A percentile compares a stretch with the other conserved stretches of the same genome.
These are phyloP conservation scores for Leishmania aethiopica DNA, from an alignment of 208 protist genomes.

Conservation along the genomic window DNA sequence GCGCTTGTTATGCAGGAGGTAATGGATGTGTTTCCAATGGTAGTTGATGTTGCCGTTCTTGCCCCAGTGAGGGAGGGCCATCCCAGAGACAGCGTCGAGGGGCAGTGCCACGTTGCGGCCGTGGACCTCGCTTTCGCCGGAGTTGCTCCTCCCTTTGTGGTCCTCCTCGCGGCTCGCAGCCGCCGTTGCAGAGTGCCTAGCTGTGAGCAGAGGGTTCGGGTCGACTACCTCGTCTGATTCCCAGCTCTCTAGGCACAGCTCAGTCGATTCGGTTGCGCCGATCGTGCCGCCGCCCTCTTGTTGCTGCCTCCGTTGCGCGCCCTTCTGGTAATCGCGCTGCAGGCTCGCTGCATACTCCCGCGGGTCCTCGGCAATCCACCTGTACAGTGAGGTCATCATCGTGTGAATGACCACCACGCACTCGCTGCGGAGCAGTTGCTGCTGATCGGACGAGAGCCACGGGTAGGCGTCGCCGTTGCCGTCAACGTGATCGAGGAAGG, in stretches of 20 bases:
- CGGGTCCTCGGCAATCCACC: slow-evolving; percentile 83
- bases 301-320: slow-evolving; percentile 11
- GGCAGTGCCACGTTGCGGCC: slow-evolving; percentile 11
- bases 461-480: slow-evolving; percentile 33
- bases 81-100: slow-evolving; percentile 6
- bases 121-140: not conserved
- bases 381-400: slow-evolving; percentile 62
- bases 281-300: not conserved
- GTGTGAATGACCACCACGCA: slow-evolving; percentile 64
- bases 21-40: slow-evolving; percentile 91
- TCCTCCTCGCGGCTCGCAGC: not conserved
- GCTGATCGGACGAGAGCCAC: slow-evolving; percentile 77
- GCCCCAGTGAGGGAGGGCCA: slow-evolving; percentile 25
- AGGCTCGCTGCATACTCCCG: slow-evolving; percentile 44
- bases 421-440: slow-evolving; percentile 77
- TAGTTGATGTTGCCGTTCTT: slow-evolving; percentile 50
- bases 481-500: slow-evolving; percentile 54
- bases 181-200: not conserved
- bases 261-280: slow-evolving; percentile 23
- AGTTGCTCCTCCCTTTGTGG: slow-evolving; percentile 2
- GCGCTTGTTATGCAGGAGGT: slow-evolving; percentile 77
- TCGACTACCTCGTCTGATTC: slow-evolving; percentile 11
- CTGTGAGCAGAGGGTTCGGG: not conserved
- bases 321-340: not conserved
- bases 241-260: slow-evolving; percentile 55